Evolutionary conservation across 768 basidiomycete species (phyloP).

Genomic region (Inosperma sp.): DNA sequence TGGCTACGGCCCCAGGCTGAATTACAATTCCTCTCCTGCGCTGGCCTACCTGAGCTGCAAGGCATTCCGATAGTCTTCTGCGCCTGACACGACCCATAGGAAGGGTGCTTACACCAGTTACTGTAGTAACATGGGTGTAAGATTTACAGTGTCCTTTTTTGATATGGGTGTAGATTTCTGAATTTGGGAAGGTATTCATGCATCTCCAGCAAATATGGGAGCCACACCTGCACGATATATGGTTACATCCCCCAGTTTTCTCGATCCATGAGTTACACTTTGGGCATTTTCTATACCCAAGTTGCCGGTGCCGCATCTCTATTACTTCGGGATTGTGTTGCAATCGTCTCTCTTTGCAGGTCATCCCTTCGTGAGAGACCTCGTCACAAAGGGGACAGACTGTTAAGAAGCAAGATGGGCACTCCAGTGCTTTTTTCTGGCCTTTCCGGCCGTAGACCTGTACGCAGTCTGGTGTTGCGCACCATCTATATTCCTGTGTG

Average conservation of each 20-base stretch:
- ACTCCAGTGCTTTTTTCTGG: constrained; percentile 32
- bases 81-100: too few species aligned
- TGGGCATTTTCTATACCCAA: constrained; percentile 48
- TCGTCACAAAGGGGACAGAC: constrained; percentile 48
- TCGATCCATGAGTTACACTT: constrained; percentile 42
- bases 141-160: constrained; percentile 14
- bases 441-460: constrained; percentile 51
- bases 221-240: constrained; percentile 48
- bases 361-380: constrained; percentile 49
- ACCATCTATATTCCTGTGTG: constrained; percentile 55
- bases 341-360: constrained; percentile 38
- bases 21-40: too few species aligned
- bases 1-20: too few species aligned
- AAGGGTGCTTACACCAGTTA: too few species aligned
- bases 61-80: too few species aligned
- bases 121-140: too few species aligned
- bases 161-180: constrained; percentile 35
- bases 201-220: constrained; percentile 56
- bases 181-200: constrained; percentile 34
- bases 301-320: constrained; percentile 38
- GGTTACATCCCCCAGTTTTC: constrained; percentile 53
- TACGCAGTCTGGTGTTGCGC: constrained; percentile 68
- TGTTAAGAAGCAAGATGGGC: constrained; percentile 48
- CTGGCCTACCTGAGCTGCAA: too few species aligned
- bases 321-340: constrained; percentile 35